Conservation (phyloP, 208 protist genomes). For the Acanthamoeba triangularis region DNA sequence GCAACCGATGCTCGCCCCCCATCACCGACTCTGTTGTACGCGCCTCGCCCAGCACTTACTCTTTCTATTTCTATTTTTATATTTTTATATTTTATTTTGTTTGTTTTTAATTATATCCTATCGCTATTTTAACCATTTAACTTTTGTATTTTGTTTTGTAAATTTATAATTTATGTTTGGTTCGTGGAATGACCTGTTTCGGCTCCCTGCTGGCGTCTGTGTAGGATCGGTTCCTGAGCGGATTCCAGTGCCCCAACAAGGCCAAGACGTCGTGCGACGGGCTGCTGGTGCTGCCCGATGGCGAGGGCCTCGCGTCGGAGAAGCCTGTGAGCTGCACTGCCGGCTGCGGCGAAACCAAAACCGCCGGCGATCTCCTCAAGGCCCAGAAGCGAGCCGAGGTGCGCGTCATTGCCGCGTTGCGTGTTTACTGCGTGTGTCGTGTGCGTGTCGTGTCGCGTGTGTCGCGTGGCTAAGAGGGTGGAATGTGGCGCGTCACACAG, state of each 20-base stretch:
- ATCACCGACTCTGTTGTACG: neutral
- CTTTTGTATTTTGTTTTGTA: too few species aligned
- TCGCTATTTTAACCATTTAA: too few species aligned
- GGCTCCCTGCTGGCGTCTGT: too few species aligned
- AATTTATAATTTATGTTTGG: too few species aligned
- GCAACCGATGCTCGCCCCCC: neutral
- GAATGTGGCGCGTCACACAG: neutral
- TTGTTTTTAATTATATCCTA: neutral
- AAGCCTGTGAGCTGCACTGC: neutral
- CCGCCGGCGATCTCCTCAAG: neutral
- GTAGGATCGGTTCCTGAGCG: constrained; percentile 9
- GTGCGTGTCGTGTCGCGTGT: too few species aligned
- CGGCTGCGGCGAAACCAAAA: neutral
- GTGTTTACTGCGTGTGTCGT: too few species aligned
- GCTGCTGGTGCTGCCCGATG: neutral
- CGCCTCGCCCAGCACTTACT: too few species aligned
- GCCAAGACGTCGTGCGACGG: neutral
- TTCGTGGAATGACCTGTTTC: too few species aligned
- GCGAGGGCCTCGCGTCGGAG: neutral
- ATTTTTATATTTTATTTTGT: too few species aligned
- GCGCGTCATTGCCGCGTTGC: neutral
- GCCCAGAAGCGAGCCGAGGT: constrained; percentile 6
- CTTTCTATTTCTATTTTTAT: neutral
- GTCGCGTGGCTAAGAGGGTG: too few species aligned
- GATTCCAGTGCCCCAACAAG: neutral